Evolutionary conservation across 768 basidiomycete genomes (phyloP), one percentile per base, ranked within the genome.

Genomic region (Goffeauzyma gilvescens): DNA sequence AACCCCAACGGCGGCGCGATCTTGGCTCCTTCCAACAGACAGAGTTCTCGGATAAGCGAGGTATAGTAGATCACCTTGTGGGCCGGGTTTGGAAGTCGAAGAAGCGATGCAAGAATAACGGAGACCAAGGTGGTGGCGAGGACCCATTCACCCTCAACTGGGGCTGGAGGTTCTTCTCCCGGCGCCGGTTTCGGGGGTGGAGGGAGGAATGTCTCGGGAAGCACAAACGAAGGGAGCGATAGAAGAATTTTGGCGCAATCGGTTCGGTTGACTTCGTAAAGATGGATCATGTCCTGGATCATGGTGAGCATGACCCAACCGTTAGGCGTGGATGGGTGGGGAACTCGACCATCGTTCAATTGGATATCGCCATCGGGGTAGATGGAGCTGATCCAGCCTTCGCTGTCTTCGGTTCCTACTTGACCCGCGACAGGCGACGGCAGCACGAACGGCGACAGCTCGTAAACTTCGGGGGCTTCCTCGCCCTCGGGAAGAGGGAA

Each of bases 1-100:
- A 95, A 86, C 47, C 93, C 93, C 15, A 98, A 84, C 1, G 89
- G 85, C 0, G 93, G 93, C 4, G 93, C 93, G 38, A 89, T 80
- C 2, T 86, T 90, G 5, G 73, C 71, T 0, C 90, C 87, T 0
- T 82, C 81, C n/a, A 89, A 67, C 59, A 93, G 90, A 66, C 87
- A 95, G 6, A 98, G 68, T 57, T 98, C 90, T 17, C 83, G 83
- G 45, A 96, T 79, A 41, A 96, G 68, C 3, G 81, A 69, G 46
- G 79, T 76, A 58, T 93, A 84, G 62, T 93, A 96, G 6, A 90
- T 68, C 0, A 80, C 68, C 58, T 80, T 81, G 54, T 78, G 74
- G 0, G 74, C 68, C 4, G 89, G 67, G 50, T 78, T 74, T 0
- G 93, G 90, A 7, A 93, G 67, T 15, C 79, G 58, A 51, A 90